Conservation (phyloP, 192 early-diverging fungal genomes). For the Entomortierella chlamydospora region DNA sequence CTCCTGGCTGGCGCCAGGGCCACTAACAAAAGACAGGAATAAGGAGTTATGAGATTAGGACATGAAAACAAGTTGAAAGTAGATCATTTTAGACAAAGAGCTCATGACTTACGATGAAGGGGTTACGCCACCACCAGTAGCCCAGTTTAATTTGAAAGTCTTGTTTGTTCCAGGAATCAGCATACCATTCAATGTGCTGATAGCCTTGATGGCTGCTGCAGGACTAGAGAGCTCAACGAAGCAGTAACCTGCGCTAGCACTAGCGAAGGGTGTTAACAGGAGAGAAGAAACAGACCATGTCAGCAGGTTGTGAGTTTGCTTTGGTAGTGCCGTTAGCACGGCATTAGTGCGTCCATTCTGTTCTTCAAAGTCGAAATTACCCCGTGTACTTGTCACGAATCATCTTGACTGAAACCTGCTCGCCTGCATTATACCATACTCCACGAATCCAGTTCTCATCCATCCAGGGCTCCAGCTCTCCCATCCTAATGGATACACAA, state of each 20-base stretch:
- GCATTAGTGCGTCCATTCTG: no score
- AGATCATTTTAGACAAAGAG: no score
- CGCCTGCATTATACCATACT: constrained; percentile 87
- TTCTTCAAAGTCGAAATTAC: constrained; percentile 61
- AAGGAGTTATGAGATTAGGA: no score
- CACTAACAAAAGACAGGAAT: constrained; percentile 35
- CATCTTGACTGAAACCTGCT: constrained; percentile 91
- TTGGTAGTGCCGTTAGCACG: no score
- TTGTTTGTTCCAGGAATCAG: constrained; percentile 85
- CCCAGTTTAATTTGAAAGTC: constrained; percentile 96
- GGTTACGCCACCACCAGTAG: constrained; percentile 82
- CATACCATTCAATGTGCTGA: constrained; percentile 81
- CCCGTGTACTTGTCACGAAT: constrained; percentile 93
- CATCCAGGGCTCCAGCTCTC: constrained; percentile 98
- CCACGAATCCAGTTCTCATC: constrained; percentile 91
- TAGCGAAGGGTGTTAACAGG: not conserved
- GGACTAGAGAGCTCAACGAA: constrained; percentile 87
- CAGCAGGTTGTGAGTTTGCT: no score
- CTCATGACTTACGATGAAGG: constrained; percentile 60
- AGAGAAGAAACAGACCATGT: not conserved
- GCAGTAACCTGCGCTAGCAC: constrained; percentile 87
- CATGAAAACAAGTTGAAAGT: no score
- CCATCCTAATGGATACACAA: constrained; percentile 75
- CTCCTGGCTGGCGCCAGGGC: constrained; percentile 78
- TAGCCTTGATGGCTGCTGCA: constrained; percentile 75